Evolutionary conservation across 116 monocot species (phyloP).

Genomic region (Phalaenopsis hybrid): DNA sequence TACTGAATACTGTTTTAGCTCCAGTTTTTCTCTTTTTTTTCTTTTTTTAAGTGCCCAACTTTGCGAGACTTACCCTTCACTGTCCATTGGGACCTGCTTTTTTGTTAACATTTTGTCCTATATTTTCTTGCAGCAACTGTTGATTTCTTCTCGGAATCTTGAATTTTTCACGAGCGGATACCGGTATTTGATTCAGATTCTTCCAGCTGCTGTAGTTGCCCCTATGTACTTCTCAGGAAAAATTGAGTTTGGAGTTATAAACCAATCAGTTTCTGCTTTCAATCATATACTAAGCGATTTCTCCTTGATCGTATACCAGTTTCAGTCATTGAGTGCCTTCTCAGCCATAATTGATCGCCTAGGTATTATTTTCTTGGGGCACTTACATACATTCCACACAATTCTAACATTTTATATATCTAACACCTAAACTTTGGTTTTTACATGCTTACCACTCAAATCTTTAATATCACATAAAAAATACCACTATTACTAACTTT

Average conservation of each 20-base stretch:
- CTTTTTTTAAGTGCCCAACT: background rate
- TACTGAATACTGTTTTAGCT: background rate
- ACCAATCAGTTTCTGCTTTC: conserved; percentile 99
- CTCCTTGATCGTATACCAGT: conserved; percentile 91
- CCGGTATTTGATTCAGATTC: conserved; percentile 91
- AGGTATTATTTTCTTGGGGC: conserved; percentile 28
- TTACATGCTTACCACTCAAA: no score
- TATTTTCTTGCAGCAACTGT: conserved; percentile 61
- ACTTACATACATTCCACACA: no score
- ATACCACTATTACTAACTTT: no score
- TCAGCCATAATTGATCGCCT: conserved; percentile 95
- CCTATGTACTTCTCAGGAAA: conserved; percentile 99
- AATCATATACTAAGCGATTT: conserved; percentile 94
- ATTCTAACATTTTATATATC: no score
- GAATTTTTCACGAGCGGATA: conserved; percentile 99
- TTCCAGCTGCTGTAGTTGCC: conserved; percentile 98
- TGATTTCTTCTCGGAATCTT: conserved; percentile 89
- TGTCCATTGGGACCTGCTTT: background rate
- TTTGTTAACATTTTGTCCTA: background rate
- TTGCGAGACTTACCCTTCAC: background rate
- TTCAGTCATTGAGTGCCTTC: conserved; percentile 96
- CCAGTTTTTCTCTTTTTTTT: background rate
- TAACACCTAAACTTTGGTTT: no score
- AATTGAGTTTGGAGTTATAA: conserved; percentile 99
- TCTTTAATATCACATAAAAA: no score